Base-by-base conservation (phyloP, 257 asterid species). In the Perilla frutescens region DNA sequence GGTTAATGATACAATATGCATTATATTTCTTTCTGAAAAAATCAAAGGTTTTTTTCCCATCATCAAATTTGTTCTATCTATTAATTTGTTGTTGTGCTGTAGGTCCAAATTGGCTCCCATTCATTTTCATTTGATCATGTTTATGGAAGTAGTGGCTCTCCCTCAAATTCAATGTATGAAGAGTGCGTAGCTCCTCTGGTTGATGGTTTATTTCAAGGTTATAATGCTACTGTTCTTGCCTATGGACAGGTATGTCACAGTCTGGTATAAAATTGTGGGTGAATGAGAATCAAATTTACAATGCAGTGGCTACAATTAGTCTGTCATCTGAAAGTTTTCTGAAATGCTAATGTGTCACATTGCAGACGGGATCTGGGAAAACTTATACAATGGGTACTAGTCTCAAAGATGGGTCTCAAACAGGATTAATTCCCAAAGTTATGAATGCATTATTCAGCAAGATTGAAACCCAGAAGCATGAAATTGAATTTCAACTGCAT, bases 351-450 rank as follows among this genome's bases (percentile, higher is more conserved):
- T 7, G 12, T 8, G 49, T 1, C 37, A 34, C 37, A 34, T 34
- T 71, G 96, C 97, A 91, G 98, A 93, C 98, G 12, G 98, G 98
- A 40, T 93, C 98, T 0, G 98, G 98, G 1, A 93, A 93, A 83
- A 93, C 98, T 1, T 93, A 91, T 79, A 89, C 97, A 34, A 93
- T 93, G 97, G 98, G 98, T 12, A 93, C 97, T 7, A 85, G 90
- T 78, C 87, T 88, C 66, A 89, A 74, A 85, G 98, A 93, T 61
- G 97, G 97, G 62, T 65, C 54, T 55, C 88, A 87, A 20, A 79
- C 86, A 6, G 98, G 98, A 76, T 71, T 93, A 47, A 91, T 93
- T 73, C 98, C 98, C 69, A 84, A 78, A 86, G 98, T 63, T 70
- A 89, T 93, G 97, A 79, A 81, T 71, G 81, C 96, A 70, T 84